Evolutionary conservation across 2,329 filamentous ascomycete genomes (phyloP).

Genomic region (Leptographium radiaticola): DNA sequence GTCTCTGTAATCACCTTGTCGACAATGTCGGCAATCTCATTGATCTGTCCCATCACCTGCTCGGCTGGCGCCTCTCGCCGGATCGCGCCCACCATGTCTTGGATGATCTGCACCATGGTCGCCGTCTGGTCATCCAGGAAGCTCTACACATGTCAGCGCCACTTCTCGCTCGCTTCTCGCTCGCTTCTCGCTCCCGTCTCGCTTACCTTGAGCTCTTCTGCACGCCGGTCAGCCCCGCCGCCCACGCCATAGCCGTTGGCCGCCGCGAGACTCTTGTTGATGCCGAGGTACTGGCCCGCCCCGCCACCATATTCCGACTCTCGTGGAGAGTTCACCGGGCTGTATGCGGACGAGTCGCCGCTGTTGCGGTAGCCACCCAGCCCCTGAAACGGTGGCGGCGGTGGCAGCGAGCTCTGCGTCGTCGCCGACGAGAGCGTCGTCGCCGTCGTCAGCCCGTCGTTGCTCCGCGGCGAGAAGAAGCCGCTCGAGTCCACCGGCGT

Average conservation of each 20-base stretch:
- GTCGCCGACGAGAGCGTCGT: constrained; percentile 16
- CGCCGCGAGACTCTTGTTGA: constrained; percentile 22
- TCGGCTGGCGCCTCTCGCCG: constrained; percentile 50
- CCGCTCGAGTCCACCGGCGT: constrained; percentile 54
- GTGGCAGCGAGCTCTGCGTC: constrained; percentile 29
- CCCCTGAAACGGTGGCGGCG: constrained; percentile 44
- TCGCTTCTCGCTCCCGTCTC: background rate
- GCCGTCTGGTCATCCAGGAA: constrained; percentile 78
- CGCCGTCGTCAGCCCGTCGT: constrained; percentile 19
- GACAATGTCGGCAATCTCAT: constrained; percentile 57
- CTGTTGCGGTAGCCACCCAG: constrained; percentile 44
- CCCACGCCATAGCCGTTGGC: constrained; percentile 23
- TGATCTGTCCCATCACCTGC: constrained; percentile 56
- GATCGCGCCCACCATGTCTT: constrained; percentile 64
- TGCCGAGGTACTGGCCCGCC: constrained; percentile 15
- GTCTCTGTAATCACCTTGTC: constrained; percentile 56
- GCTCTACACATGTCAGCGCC: constrained; percentile 29
- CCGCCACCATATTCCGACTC: constrained; percentile 31
- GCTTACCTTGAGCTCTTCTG: constrained; percentile 38
- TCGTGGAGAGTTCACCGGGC: constrained; percentile 56
- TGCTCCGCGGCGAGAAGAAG: constrained; percentile 51
- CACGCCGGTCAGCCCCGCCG: constrained; percentile 24
- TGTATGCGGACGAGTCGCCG: constrained; percentile 61
- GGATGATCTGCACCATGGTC: constrained; percentile 64
- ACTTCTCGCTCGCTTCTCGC: background rate